Evolutionary conservation across 352 stramenopile genomes (phyloP), one percentile per base, ranked within the genome.

Genomic region (Phytophthora ramorum): DNA sequence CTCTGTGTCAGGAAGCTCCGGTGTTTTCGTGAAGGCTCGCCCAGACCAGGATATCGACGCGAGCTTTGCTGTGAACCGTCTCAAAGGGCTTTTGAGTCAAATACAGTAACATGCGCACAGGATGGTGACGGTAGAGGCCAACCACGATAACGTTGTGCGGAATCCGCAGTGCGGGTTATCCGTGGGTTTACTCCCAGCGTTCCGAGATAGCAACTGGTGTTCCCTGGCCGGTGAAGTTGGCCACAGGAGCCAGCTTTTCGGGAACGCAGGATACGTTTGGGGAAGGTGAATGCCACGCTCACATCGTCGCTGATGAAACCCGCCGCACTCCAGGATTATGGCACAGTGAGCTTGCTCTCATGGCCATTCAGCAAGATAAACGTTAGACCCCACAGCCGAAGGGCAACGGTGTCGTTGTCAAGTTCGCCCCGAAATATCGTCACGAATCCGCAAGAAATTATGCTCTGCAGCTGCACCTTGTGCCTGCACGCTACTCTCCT

Each of bases 31-130:
- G 45, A 2, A 35, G 20, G n/a, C 10, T 30, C 3, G 4, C 13
- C 3, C 28, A 19, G 20, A 20, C 13, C 10, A 55, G 13, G 30
- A 65, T 37, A 51, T 14, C 35, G 38, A 48, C 52, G 24, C 14
- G 44, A 34, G 57, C 46, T 64, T 64, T 64, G 57, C 57, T 7
- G 4, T 47, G 43, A 48, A 63, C 55, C 55, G 55, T 46, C 55
- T 63, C 44, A 48, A 48, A 17, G 13, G 6, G n/a, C n/a, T 6
- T 32, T 9, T 7, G 28, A 32, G 28, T 32, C 28, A 32, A 32
- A 32, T 4, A 1, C n/a, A 19, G 55, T 28, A 28, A 28, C 37
- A 19, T 4, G 16, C 40, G 16, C 54, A 55, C 55, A 17, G 44
- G 55, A 63, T 63, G 30, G 55, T 63, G 55, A 47, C 37, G 0